phyloP scores from a whole-genome alignment of 495 filamentous ascomycete genomes.

The Paragyromitra xinjiangensis region DNA sequence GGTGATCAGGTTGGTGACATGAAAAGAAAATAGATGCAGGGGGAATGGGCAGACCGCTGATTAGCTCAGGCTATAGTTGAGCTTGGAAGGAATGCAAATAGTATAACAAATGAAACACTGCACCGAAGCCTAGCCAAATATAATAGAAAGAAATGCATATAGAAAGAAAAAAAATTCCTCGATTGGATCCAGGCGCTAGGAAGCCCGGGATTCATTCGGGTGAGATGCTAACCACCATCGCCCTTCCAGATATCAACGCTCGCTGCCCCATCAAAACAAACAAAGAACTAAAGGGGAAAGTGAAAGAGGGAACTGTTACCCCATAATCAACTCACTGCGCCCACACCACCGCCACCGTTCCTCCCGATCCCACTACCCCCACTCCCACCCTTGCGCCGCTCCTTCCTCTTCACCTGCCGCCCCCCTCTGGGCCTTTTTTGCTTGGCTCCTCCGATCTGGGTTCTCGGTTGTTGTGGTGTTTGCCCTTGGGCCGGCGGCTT shows the following conservation, averaged over 20 bases:
- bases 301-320: slow-evolving; percentile 51
- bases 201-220: slow-evolving; percentile 6
- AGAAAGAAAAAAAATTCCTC: slow-evolving; percentile 11
- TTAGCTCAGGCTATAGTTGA: slow-evolving; percentile 22
- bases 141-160: neutral
- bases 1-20: slow-evolving; percentile 6
- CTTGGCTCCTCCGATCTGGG: slow-evolving; percentile 37
- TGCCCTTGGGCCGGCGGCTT: slow-evolving; percentile 33
- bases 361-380: slow-evolving; percentile 18
- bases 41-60: slow-evolving; percentile 5
- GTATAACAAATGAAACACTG: slow-evolving; percentile 24
- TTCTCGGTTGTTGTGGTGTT: slow-evolving; percentile 35
- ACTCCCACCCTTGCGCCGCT: slow-evolving; percentile 30
- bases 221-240: slow-evolving; percentile 28
- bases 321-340: slow-evolving; percentile 37
- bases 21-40: neutral
- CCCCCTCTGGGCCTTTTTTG: slow-evolving; percentile 45
- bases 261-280: slow-evolving; percentile 36
- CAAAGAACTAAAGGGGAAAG: slow-evolving; percentile 3
- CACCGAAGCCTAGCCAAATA: neutral
- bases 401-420: slow-evolving; percentile 43
- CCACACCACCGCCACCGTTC: slow-evolving; percentile 1
- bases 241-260: slow-evolving; percentile 50
- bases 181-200: neutral
- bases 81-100: slow-evolving; percentile 28